phyloP scores from a whole-genome alignment of 2,329 filamentous ascomycete genomes.

The Fusarium azukiicola region DNA sequence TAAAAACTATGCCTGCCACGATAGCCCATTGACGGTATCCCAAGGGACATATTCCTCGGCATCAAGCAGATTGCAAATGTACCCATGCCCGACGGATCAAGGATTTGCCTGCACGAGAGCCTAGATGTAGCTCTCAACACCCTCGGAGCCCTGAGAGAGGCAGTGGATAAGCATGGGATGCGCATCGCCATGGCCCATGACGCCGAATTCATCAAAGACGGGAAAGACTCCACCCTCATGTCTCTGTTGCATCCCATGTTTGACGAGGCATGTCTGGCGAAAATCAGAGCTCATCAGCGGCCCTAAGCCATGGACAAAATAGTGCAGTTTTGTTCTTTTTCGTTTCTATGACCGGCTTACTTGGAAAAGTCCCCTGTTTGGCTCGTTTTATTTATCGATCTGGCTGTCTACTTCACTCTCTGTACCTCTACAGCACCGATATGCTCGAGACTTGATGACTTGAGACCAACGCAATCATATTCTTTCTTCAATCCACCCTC shows the following conservation, averaged over 20 bases:
- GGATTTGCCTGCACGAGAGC: slow-evolving; percentile 29
- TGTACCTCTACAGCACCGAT: too few species aligned
- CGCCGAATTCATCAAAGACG: slow-evolving; percentile 34
- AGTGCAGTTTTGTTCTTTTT: too few species aligned
- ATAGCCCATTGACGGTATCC: background rate
- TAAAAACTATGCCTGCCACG: too few species aligned
- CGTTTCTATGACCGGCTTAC: too few species aligned
- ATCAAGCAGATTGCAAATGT: slow-evolving; percentile 17
- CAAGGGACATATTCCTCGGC: slow-evolving; percentile 26
- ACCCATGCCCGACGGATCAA: slow-evolving; percentile 18
- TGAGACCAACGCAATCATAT: too few species aligned
- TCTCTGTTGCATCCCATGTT: slow-evolving; percentile 34
- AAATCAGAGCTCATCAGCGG: slow-evolving; percentile 18
- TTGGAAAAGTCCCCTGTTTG: too few species aligned
- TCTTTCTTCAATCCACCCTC: too few species aligned
- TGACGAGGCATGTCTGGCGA: slow-evolving; percentile 13
- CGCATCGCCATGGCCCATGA: slow-evolving; percentile 38
- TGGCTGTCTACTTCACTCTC: too few species aligned
- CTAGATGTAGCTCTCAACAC: slow-evolving; percentile 15
- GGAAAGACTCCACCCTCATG: slow-evolving; percentile 10
- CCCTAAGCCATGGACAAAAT: background rate
- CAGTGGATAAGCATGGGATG: slow-evolving; percentile 27
- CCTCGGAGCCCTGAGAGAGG: slow-evolving; percentile 17
- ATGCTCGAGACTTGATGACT: too few species aligned
- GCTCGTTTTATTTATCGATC: too few species aligned